A percentile compares a stretch with the other conserved stretches of the same genome.
Evolutionary conservation across 2,329 filamentous ascomycete genomes (phyloP).

Genomic region (Venturiaceae sp.): DNA sequence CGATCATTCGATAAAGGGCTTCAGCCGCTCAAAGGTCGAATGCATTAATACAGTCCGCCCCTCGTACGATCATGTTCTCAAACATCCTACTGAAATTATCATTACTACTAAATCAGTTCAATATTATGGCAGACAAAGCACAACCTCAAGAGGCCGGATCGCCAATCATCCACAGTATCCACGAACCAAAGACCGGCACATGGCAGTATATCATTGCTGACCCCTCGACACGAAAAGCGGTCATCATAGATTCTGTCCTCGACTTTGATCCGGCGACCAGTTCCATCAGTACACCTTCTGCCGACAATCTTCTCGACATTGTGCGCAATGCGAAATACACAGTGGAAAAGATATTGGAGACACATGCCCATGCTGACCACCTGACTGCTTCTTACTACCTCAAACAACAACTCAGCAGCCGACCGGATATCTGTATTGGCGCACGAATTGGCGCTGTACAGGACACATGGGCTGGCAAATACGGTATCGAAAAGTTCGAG

Average conservation of each 20-base stretch:
- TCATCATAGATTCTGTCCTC: no score
- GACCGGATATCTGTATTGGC: conserved; percentile 41
- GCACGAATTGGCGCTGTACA: conserved; percentile 43
- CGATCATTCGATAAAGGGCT: no score
- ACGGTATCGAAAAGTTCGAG: conserved; percentile 34
- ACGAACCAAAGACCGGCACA: conserved; percentile 33
- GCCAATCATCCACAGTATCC: conserved; percentile 20
- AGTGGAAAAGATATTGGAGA: conserved; percentile 46
- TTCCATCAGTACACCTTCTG: no score
- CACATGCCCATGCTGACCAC: conserved; percentile 50
- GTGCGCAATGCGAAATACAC: conserved; percentile 34
- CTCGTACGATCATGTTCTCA: no score
- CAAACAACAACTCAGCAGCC: conserved; percentile 31
- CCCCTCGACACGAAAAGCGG: conserved; percentile 34
- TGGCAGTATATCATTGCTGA: conserved; percentile 52
- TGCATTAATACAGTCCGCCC: no score
- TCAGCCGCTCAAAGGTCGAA: no score
- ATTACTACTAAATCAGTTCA: no score
- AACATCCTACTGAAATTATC: no score
- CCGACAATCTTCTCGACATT: conserved; percentile 35
- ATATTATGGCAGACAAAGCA: not conserved
- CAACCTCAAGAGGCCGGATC: no score
- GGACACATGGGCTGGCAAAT: conserved; percentile 35
- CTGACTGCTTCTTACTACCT: conserved; percentile 48
- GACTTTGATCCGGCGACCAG: no score